Evolutionary conservation across 2,329 filamentous ascomycete species (phyloP).

Genomic region (Fusarium pseudonygamai): DNA sequence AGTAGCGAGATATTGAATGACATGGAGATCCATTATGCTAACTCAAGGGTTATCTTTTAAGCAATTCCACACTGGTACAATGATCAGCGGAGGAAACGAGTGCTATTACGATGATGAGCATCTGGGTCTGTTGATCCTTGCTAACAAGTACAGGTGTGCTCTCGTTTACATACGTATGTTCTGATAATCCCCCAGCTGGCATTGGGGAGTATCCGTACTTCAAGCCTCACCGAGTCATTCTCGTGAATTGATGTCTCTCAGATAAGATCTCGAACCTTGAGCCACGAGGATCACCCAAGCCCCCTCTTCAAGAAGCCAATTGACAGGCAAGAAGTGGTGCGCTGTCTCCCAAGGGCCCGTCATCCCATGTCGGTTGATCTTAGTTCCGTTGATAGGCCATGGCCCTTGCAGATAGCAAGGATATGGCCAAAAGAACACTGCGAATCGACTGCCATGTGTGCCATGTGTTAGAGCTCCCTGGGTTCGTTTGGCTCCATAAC

Average conservation of each 20-base stretch:
- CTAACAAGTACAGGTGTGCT: background rate
- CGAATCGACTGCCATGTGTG: slow-evolving; percentile 29
- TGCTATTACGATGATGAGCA: slow-evolving; percentile 12
- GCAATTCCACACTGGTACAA: background rate
- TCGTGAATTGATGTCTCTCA: background rate
- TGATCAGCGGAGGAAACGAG: slow-evolving; percentile 25
- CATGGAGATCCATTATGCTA: slow-evolving; percentile 7
- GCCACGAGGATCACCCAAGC: slow-evolving; percentile 10
- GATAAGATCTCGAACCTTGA: slow-evolving; percentile 29
- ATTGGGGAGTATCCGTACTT: background rate
- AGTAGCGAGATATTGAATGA: background rate
- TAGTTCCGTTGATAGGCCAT: slow-evolving; percentile 39
- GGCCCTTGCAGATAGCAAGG: slow-evolving; percentile 45
- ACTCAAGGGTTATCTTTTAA: slow-evolving; percentile 11
- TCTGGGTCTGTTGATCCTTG: slow-evolving; percentile 13
- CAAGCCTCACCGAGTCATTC: background rate
- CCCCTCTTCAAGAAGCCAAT: slow-evolving; percentile 37
- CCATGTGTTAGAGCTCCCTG: slow-evolving; percentile 32
- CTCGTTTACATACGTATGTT: background rate
- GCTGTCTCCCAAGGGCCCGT: slow-evolving; percentile 25
- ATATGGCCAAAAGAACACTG: slow-evolving; percentile 30
- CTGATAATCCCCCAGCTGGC: background rate
- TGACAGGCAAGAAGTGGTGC: slow-evolving; percentile 33
- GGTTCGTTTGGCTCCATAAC: slow-evolving; percentile 26
- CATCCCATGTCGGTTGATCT: slow-evolving; percentile 31